phyloP scores from a whole-genome alignment of 805 yeast genomes.

The Teunomyces atbi region DNA sequence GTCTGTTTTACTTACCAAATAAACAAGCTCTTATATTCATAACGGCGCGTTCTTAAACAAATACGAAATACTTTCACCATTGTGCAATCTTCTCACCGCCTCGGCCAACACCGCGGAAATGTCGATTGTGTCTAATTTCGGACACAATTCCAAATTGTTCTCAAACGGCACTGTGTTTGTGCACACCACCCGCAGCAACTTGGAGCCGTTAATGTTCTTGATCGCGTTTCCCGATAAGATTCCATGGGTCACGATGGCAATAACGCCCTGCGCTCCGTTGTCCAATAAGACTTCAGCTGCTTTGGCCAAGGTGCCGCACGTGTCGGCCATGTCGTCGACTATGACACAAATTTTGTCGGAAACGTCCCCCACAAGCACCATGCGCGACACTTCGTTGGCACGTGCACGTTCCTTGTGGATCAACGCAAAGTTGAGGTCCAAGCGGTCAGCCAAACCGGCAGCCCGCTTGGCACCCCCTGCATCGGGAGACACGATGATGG shows the following conservation, averaged over 20 bases:
- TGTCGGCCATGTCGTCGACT: slow-evolving; percentile 89
- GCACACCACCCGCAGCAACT: slow-evolving; percentile 67
- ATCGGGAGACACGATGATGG: slow-evolving; percentile 82
- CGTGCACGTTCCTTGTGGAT: slow-evolving; percentile 82
- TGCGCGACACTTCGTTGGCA: slow-evolving; percentile 79
- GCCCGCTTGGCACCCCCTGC: slow-evolving; percentile 92
- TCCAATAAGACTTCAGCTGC: slow-evolving; percentile 74
- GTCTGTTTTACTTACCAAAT: slow-evolving; percentile 55
- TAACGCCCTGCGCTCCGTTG: slow-evolving; percentile 67
- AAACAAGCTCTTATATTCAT: slow-evolving; percentile 59
- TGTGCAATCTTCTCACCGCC: slow-evolving; percentile 79
- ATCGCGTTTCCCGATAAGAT: slow-evolving; percentile 74
- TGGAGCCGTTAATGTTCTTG: slow-evolving; percentile 65
- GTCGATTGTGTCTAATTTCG: slow-evolving; percentile 67
- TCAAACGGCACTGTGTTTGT: slow-evolving; percentile 80
- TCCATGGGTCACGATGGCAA: slow-evolving; percentile 84
- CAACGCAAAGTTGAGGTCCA: slow-evolving; percentile 78
- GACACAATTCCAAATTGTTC: slow-evolving; percentile 56
- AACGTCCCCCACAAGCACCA: slow-evolving; percentile 87
- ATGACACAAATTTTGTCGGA: slow-evolving; percentile 70
- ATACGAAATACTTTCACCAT: slow-evolving; percentile 83
- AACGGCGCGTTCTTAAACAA: slow-evolving; percentile 67
- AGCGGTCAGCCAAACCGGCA: slow-evolving; percentile 77
- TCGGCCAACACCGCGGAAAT: slow-evolving; percentile 75
- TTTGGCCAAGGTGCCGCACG: slow-evolving; percentile 82